Evolutionary conservation across 208 protist genomes (phyloP).

Genomic region (Angomonas ambiguus): DNA sequence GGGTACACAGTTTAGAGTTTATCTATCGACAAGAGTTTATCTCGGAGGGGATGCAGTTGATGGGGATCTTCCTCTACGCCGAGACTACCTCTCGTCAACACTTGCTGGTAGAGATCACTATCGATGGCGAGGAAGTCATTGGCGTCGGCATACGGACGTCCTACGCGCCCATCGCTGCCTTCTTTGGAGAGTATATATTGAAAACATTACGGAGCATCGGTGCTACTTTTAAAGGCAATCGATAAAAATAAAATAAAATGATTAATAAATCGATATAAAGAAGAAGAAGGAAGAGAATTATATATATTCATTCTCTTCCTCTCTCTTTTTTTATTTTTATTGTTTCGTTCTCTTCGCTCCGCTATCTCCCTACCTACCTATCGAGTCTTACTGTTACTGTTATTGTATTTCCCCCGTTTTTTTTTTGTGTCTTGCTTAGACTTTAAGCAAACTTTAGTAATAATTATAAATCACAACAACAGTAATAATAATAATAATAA

Average conservation of each 20-base stretch:
- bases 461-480: too few relatives aligned
- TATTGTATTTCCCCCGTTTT: too few relatives aligned
- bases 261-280: constrained; percentile 3
- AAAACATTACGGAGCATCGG: constrained; percentile 8
- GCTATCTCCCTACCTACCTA: too few relatives aligned
- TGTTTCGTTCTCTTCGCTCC: too few relatives aligned
- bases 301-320: constrained; percentile 11
- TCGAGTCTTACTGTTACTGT: too few relatives aligned
- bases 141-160: constrained; percentile 29
- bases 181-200: constrained; percentile 48
- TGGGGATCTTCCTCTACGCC: constrained; percentile 36
- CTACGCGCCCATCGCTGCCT: constrained; percentile 33
- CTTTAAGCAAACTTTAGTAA: too few relatives aligned
- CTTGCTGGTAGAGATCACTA: constrained; percentile 32
- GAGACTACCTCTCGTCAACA: constrained; percentile 39
- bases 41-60: constrained; percentile 4
- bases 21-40: constrained; percentile 32
- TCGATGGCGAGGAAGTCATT: constrained; percentile 25
- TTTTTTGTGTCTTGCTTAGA: too few relatives aligned
- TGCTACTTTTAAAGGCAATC: not conserved
- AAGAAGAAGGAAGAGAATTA: not conserved
- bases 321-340: constrained; percentile 14
- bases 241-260: too few relatives aligned
- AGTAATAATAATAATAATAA: too few relatives aligned
- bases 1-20: constrained; percentile 47